These are phyloP conservation scores for Paulownia fortunei DNA, from an alignment of 257 asterid genomes.

Conservation along the genomic window DNA sequence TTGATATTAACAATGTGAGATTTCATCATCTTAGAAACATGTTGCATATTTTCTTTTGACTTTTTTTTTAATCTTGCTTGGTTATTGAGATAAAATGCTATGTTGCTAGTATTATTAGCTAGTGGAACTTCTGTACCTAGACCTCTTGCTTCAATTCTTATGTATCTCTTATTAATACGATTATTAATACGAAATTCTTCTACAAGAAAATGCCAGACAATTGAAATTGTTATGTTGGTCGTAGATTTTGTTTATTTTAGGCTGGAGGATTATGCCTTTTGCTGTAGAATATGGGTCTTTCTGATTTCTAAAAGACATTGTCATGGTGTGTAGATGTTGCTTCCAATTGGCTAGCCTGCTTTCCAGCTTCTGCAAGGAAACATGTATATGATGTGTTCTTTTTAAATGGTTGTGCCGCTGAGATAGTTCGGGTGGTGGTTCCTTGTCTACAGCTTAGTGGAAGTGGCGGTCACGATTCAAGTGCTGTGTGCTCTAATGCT, in stretches of 20 bases:
- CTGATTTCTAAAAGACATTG: slow-evolving; percentile 28
- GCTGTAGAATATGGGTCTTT: neutral
- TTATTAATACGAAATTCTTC: neutral
- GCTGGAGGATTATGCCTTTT: slow-evolving; percentile 4
- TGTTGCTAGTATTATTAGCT: neutral
- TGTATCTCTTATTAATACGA: slow-evolving; percentile 3
- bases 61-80: neutral
- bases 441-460: slow-evolving; percentile 75
- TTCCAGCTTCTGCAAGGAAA: slow-evolving; percentile 85
- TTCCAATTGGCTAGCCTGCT: slow-evolving; percentile 82
- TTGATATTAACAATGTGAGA: neutral
- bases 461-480: slow-evolving; percentile 44
- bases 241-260: slow-evolving; percentile 6
- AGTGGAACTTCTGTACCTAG: neutral
- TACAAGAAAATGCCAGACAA: neutral
- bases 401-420: slow-evolving; percentile 61
- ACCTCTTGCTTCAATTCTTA: slow-evolving; percentile 8
- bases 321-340: slow-evolving; percentile 68
- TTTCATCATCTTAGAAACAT: slow-evolving; percentile 7
- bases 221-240: slow-evolving; percentile 19
- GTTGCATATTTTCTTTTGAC: neutral
- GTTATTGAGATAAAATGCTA: slow-evolving; percentile 1
- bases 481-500: slow-evolving; percentile 69
- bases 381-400: slow-evolving; percentile 80
- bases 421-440: slow-evolving; percentile 68